Evolutionary conservation across 192 early-diverging fungal genomes (phyloP).

Genomic region (Chytriomyces confervae): DNA sequence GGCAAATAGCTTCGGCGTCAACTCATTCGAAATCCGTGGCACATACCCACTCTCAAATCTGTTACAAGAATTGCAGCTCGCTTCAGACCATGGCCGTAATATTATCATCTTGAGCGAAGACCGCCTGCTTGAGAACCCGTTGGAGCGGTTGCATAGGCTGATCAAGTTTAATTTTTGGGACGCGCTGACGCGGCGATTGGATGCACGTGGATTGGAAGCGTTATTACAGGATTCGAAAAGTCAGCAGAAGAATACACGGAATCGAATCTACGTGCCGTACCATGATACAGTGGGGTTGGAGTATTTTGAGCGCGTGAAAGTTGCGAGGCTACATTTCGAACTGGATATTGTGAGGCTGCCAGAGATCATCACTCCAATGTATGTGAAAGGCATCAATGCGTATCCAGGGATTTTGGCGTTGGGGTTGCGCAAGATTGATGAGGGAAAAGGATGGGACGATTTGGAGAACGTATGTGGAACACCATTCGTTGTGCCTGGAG

Average conservation of each 20-base stretch:
- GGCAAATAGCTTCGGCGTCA: slow-evolving; percentile 82
- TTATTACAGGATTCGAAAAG: slow-evolving; percentile 96
- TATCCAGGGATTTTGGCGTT: slow-evolving; percentile 89
- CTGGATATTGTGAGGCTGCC: slow-evolving; percentile 85
- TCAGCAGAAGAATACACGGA: slow-evolving; percentile 70
- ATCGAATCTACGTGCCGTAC: slow-evolving; percentile 92
- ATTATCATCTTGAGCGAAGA: slow-evolving; percentile 89
- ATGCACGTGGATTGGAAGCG: slow-evolving; percentile 75
- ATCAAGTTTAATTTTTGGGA: slow-evolving; percentile 97
- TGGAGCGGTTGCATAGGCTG: slow-evolving; percentile 86
- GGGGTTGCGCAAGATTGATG: slow-evolving; percentile 56
- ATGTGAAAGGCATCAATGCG: slow-evolving; percentile 90
- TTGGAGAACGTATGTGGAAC: slow-evolving; percentile 55
- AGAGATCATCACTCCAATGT: slow-evolving; percentile 81
- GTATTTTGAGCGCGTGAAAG: slow-evolving; percentile 80
- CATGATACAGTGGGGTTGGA: slow-evolving; percentile 74
- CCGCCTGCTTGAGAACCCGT: slow-evolving; percentile 91
- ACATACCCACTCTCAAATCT: slow-evolving; percentile 96
- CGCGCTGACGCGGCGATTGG: slow-evolving; percentile 35
- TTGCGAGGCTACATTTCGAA: slow-evolving; percentile 61
- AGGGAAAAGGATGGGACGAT: slow-evolving; percentile 17
- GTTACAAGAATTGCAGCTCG: slow-evolving; percentile 93
- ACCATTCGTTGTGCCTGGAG: slow-evolving; percentile 97
- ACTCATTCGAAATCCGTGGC: slow-evolving; percentile 88
- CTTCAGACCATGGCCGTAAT: slow-evolving; percentile 83